Percentiles rank a stretch among this genome's conserved stretches.
These are phyloP conservation scores for Quercus variabilis DNA, from an alignment of 306 rosid genomes.

Conservation along the genomic window DNA sequence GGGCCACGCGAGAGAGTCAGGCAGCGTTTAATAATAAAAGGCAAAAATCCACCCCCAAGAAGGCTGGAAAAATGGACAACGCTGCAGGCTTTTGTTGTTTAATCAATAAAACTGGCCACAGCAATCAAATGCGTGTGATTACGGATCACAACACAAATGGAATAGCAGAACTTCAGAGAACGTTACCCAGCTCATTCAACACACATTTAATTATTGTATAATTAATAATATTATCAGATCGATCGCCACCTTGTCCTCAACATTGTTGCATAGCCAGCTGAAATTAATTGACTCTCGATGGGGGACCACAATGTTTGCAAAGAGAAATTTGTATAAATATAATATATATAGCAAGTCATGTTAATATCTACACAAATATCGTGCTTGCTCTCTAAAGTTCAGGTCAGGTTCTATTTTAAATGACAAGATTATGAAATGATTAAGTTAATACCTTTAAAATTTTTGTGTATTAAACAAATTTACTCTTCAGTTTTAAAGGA, in stretches of 20 bases:
- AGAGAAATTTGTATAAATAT: not conserved
- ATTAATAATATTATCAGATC: not conserved
- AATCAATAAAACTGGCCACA: not conserved
- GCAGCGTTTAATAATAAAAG: too few relatives aligned
- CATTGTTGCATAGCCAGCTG: slow-evolving; percentile 31
- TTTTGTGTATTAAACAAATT: too few relatives aligned
- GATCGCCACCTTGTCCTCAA: not conserved
- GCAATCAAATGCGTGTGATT: not conserved
- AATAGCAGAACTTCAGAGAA: too few relatives aligned
- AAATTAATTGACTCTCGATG: not conserved
- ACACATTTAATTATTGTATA: too few relatives aligned
- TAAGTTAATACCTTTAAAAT: too few relatives aligned
- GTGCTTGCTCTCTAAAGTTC: not conserved
- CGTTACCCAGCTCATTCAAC: too few relatives aligned
- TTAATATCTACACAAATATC: too few relatives aligned
- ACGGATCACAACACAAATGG: not conserved
- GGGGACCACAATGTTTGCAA: not conserved
- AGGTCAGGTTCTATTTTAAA: not conserved
- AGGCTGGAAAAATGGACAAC: slow-evolving; percentile 38
- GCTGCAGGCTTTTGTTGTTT: not conserved
- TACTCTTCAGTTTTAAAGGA: too few relatives aligned
- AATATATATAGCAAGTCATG: not conserved
- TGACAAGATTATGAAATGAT: too few relatives aligned
- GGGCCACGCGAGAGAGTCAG: slow-evolving; percentile 18
- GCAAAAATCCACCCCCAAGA: slow-evolving; percentile 33